Conservation (phyloP, 495 filamentous ascomycete genomes). For the Amphirosellinia nigrospora region DNA sequence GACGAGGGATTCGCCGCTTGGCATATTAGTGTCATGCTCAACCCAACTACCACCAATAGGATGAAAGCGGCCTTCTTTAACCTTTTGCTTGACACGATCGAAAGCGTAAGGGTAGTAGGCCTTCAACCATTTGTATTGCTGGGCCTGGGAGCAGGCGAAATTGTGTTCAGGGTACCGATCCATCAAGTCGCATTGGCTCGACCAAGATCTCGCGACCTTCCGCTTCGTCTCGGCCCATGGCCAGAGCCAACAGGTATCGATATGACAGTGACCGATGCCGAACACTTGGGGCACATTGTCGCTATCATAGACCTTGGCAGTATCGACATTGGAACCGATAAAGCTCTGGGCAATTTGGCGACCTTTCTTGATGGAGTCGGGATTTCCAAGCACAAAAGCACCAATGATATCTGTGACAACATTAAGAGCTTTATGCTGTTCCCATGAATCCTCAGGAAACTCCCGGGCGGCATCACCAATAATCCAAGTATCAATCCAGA, state of each 20-base stretch:
- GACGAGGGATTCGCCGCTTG: slow-evolving; percentile 90
- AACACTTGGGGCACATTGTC: slow-evolving; percentile 77
- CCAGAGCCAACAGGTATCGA: slow-evolving; percentile 98
- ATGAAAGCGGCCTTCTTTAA: slow-evolving; percentile 89
- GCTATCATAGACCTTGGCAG: slow-evolving; percentile 80
- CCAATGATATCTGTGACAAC: slow-evolving; percentile 88
- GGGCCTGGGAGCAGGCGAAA: slow-evolving; percentile 90
- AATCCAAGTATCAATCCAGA: slow-evolving; percentile 94
- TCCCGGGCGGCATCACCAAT: slow-evolving; percentile 86
- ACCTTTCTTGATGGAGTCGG: slow-evolving; percentile 76
- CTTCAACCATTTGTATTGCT: slow-evolving; percentile 98
- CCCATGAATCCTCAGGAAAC: slow-evolving; percentile 80
- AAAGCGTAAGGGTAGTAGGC: slow-evolving; percentile 84
- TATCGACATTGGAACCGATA: slow-evolving; percentile 80
- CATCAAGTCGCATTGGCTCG: slow-evolving; percentile 91
- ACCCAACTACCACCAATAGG: slow-evolving; percentile 98
- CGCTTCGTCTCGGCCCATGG: slow-evolving; percentile 98
- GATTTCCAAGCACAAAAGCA: slow-evolving; percentile 78
- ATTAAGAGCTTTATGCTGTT: slow-evolving; percentile 83
- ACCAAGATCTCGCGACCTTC: slow-evolving; percentile 95
- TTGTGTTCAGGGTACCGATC: slow-evolving; percentile 94
- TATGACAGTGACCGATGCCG: slow-evolving; percentile 94
- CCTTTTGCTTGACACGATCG: slow-evolving; percentile 87
- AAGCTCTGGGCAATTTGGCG: slow-evolving; percentile 84
- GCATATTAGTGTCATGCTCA: slow-evolving; percentile 97